These are phyloP conservation scores for Geosmithia flava DNA, from an alignment of 2,329 filamentous ascomycete genomes.

Conservation along the genomic window DNA sequence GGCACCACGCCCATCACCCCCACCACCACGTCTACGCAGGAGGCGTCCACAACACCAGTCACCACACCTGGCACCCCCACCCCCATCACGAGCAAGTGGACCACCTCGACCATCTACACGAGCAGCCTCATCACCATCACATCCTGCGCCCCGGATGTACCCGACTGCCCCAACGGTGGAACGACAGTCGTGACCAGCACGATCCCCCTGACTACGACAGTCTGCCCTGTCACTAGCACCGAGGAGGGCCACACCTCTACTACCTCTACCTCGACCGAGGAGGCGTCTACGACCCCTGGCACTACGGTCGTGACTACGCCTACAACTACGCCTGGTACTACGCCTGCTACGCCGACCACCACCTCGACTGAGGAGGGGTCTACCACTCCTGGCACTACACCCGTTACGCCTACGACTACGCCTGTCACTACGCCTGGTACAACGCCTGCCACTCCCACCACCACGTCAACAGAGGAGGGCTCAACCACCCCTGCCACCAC, in stretches of 20 bases:
- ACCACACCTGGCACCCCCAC: constrained; percentile 11
- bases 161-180: constrained; percentile 7
- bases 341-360: background rate
- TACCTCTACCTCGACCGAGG: too few relatives aligned
- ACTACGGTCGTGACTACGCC: too few relatives aligned
- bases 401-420: too few relatives aligned
- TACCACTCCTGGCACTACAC: too few relatives aligned
- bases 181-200: constrained; percentile 6
- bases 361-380: background rate
- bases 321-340: too few relatives aligned
- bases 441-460: constrained; percentile 3
- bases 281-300: too few relatives aligned
- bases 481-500: background rate
- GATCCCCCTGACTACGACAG: constrained; percentile 5
- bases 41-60: constrained; percentile 7
- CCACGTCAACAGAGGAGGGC: constrained; percentile 2
- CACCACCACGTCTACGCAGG: constrained; percentile 11
- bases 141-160: constrained; percentile 3
- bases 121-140: constrained; percentile 11
- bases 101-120: constrained; percentile 11
- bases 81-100: constrained; percentile 5
- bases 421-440: constrained; percentile 1
- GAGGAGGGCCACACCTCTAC: too few relatives aligned
- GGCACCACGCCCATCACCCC: constrained; percentile 5
- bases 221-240: constrained; percentile 4